A percentile compares a stretch with the other conserved stretches of the same genome.
Conservation (phyloP, 1,284 basidiomycete genomes). For the Gomphus bonarii region DNA sequence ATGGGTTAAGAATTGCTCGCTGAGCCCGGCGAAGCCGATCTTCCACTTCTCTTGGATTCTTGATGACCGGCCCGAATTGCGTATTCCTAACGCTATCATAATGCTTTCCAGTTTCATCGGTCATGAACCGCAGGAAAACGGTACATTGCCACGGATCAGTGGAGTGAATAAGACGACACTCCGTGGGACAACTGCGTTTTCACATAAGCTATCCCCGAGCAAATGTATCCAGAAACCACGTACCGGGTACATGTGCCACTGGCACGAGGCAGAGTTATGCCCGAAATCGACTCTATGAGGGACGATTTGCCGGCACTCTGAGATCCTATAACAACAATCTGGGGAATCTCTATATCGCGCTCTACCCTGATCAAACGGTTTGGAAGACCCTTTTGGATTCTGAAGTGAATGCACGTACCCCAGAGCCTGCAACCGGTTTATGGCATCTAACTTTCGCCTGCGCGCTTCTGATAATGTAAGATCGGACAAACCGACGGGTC, state of each 20-base stretch:
- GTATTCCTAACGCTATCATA: constrained; percentile 31
- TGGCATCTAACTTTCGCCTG: constrained; percentile 12
- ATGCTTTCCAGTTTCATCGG: constrained; percentile 32
- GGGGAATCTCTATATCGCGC: constrained; percentile 37
- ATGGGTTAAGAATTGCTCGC: constrained; percentile 61
- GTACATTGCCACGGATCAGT: constrained; percentile 42
- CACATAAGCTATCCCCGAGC: neutral
- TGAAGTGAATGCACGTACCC: constrained; percentile 10
- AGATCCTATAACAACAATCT: constrained; percentile 46
- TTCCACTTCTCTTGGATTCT: constrained; percentile 44
- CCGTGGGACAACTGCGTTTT: constrained; percentile 54
- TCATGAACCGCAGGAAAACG: constrained; percentile 44
- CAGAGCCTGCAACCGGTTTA: constrained; percentile 13
- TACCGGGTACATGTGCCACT: constrained; percentile 17
- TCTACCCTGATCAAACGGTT: neutral
- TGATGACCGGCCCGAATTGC: constrained; percentile 44
- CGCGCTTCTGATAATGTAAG: constrained; percentile 1
- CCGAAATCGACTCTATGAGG: constrained; percentile 23
- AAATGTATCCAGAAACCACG: neutral
- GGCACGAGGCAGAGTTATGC: constrained; percentile 17
- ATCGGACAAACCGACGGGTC: constrained; percentile 5
- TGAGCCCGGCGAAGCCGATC: constrained; percentile 61
- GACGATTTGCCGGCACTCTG: constrained; percentile 53
- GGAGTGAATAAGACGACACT: constrained; percentile 43
- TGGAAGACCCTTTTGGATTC: neutral